These are phyloP conservation scores for Kazachstania martiniae DNA, from an alignment of 805 yeast genomes.

Conservation along the genomic window DNA sequence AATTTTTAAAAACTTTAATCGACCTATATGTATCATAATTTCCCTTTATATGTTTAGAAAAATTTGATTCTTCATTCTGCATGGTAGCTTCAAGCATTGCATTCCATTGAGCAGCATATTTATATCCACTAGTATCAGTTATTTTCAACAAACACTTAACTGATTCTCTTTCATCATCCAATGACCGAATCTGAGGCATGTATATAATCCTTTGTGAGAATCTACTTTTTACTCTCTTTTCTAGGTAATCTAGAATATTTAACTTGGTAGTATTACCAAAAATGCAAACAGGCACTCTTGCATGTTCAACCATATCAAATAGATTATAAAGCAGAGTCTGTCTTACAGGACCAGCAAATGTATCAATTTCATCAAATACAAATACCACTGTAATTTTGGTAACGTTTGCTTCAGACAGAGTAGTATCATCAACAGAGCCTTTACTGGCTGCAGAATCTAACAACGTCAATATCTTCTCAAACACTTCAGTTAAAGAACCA, in stretches of 20 bases:
- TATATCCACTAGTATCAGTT: not conserved
- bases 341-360: conserved; percentile 56
- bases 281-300: conserved; percentile 64
- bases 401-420: conserved; percentile 6
- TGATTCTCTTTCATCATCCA: conserved; percentile 41
- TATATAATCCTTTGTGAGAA: conserved; percentile 71
- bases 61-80: conserved; percentile 19
- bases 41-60: conserved; percentile 31
- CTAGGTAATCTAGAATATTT: conserved; percentile 70
- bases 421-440: no score
- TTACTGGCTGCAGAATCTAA: no score
- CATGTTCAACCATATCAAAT: conserved; percentile 72
- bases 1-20: conserved; percentile 38
- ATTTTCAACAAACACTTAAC: conserved; percentile 29
- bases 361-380: conserved; percentile 77
- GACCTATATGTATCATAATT: conserved; percentile 53
- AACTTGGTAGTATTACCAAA: conserved; percentile 69
- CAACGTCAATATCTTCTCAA: conserved; percentile 44
- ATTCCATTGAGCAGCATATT: conserved; percentile 33
- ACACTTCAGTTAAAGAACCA: conserved; percentile 48
- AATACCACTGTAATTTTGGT: conserved; percentile 53
- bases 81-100: conserved; percentile 24
- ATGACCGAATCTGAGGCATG: conserved; percentile 39
- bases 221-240: conserved; percentile 83
- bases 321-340: conserved; percentile 82